A percentile compares a stretch with the other conserved stretches of the same genome.
Evolutionary conservation across 2,329 filamentous ascomycete genomes (phyloP).

Genomic region (Ambrosiella beaveri): DNA sequence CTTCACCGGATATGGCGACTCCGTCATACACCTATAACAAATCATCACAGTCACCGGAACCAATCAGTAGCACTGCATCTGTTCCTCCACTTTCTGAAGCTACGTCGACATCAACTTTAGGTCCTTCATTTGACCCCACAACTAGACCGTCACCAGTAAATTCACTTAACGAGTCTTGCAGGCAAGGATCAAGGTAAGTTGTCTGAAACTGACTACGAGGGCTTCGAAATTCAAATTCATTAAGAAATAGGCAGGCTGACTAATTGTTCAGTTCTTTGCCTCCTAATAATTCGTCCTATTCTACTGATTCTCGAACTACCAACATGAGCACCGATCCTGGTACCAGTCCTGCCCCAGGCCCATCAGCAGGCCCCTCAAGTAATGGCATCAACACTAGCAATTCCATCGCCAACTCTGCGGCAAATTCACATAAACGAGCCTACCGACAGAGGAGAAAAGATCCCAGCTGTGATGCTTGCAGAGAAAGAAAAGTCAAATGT

Average conservation of each 20-base stretch:
- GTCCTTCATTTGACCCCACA: constrained; percentile 3
- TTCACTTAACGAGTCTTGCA: constrained; percentile 9
- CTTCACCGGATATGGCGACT: constrained; percentile 6
- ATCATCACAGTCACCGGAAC: constrained; percentile 10
- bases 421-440: constrained; percentile 61
- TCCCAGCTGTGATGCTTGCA: constrained; percentile 90
- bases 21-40: constrained; percentile 3
- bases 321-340: constrained; percentile 6
- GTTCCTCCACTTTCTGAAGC: constrained; percentile 7
- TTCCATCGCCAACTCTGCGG: not conserved
- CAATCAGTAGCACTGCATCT: constrained; percentile 4
- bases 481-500: constrained; percentile 73
- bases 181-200: constrained; percentile 8
- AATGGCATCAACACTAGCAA: not conserved
- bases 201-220: not conserved
- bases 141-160: constrained; percentile 8
- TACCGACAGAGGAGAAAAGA: constrained; percentile 93
- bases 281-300: constrained; percentile 6
- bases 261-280: constrained; percentile 2
- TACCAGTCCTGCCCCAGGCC: constrained; percentile 8
- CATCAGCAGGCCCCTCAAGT: constrained; percentile 6
- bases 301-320: constrained; percentile 3
- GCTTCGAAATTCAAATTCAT: not conserved
- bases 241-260: not conserved
- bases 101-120: constrained; percentile 1